A percentile compares a stretch with the other conserved stretches of the same genome.
phyloP scores from a whole-genome alignment of 2,329 filamentous ascomycete species.

The Fusarium solani-melongenae region DNA sequence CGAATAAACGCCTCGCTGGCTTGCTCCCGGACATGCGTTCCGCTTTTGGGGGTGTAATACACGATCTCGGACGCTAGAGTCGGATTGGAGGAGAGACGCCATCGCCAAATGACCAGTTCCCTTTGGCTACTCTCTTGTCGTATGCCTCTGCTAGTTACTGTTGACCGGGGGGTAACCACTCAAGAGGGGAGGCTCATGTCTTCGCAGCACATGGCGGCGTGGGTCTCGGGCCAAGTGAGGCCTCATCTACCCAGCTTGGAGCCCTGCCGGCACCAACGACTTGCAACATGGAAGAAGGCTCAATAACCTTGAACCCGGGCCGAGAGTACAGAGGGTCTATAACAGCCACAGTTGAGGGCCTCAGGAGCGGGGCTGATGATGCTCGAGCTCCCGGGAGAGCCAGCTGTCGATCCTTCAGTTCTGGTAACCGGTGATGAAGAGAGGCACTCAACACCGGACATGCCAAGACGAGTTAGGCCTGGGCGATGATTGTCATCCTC shows the following conservation, averaged over 20 bases:
- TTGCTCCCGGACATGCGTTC: conserved; percentile 4
- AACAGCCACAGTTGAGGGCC: not conserved
- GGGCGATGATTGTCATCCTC: conserved; percentile 22
- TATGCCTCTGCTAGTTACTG: not conserved
- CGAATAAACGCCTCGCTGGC: conserved; percentile 5
- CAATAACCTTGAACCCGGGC: not conserved
- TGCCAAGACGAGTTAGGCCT: conserved; percentile 4
- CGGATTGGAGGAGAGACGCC: not conserved
- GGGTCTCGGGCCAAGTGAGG: conserved; percentile 3
- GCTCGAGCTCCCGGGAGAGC: not conserved
- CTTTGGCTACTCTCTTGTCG: not conserved
- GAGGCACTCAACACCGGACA: conserved; percentile 3
- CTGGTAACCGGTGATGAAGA: not conserved
- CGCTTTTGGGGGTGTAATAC: conserved; percentile 2
- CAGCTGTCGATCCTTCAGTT: conserved; percentile 1
- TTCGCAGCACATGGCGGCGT: not conserved
- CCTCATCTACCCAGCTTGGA: not conserved
- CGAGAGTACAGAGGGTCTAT: not conserved
- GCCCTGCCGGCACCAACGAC: not conserved
- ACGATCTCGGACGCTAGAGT: not conserved
- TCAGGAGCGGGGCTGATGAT: not conserved
- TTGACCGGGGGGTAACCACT: not conserved
- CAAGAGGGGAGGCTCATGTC: not conserved
- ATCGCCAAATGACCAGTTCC: conserved; percentile 1
- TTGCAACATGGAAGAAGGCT: not conserved